Percentiles rank a stretch among this genome's conserved stretches.
Conservation (phyloP, 2,329 filamentous ascomycete species). For the Chaetomium sp. region DNA sequence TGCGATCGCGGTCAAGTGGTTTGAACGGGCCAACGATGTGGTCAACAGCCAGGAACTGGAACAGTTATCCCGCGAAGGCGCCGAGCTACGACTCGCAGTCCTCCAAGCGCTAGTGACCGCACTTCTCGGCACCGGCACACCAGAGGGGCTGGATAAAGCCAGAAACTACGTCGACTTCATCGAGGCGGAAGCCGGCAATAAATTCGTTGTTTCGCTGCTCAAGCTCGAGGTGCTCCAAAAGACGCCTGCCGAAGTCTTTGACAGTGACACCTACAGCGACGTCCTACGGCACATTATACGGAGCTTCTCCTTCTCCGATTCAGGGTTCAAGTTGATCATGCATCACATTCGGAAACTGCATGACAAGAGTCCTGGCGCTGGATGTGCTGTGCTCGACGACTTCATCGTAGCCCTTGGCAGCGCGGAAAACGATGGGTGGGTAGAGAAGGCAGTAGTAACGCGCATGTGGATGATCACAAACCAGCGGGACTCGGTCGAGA, state of each 20-base stretch:
- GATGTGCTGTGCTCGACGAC: constrained; percentile 59
- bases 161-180: constrained; percentile 61
- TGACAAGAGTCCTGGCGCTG: constrained; percentile 52
- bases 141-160: constrained; percentile 54
- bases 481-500: constrained; percentile 42
- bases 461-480: constrained; percentile 66
- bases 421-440: constrained; percentile 55
- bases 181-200: constrained; percentile 63
- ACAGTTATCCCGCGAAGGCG: constrained; percentile 58
- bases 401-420: constrained; percentile 58
- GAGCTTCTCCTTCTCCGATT: constrained; percentile 60
- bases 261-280: constrained; percentile 51
- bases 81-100: constrained; percentile 67
- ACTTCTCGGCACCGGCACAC: constrained; percentile 51
- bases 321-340: constrained; percentile 66
- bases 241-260: constrained; percentile 50
- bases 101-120: constrained; percentile 64
- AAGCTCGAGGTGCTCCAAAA: constrained; percentile 66
- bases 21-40: constrained; percentile 65
- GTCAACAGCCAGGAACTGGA: constrained; percentile 59
- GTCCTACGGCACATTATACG: constrained; percentile 65
- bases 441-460: constrained; percentile 69
- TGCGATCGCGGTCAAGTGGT: constrained; percentile 67
- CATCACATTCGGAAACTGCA: constrained; percentile 69
- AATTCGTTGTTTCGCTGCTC: constrained; percentile 66